Conservation (phyloP, 1,284 basidiomycete genomes). For the Meripilus lineatus region DNA sequence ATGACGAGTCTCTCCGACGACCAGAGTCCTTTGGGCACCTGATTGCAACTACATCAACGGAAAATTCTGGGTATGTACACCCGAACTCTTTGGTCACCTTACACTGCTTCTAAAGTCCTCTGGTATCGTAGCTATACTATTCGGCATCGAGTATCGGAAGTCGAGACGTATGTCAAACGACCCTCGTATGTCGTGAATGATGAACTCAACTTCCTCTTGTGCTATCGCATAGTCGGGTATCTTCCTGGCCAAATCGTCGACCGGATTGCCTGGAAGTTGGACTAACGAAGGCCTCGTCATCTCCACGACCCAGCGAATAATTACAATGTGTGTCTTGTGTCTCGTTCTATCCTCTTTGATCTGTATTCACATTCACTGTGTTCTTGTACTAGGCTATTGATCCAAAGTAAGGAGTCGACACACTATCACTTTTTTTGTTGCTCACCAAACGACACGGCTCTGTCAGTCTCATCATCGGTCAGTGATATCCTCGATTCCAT, state of each 20-base stretch:
- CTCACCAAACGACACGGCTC: not conserved
- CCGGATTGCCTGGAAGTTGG: slow-evolving; percentile 42
- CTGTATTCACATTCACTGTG: not conserved
- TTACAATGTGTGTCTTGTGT: slow-evolving; percentile 40
- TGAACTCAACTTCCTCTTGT: too few relatives aligned
- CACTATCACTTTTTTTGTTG: not conserved
- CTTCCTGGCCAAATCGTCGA: slow-evolving; percentile 43
- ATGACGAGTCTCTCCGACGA: slow-evolving; percentile 28
- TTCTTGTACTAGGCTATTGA: slow-evolving; percentile 42
- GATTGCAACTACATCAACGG: slow-evolving; percentile 44
- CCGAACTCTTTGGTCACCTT: not conserved
- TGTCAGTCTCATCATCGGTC: not conserved
- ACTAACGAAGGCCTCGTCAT: slow-evolving; percentile 45
- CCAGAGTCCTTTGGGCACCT: slow-evolving; percentile 39
- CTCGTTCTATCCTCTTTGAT: not conserved
- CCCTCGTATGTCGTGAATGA: not conserved
- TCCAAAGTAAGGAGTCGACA: slow-evolving; percentile 37
- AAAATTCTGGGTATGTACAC: slow-evolving; percentile 35
- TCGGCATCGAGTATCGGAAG: slow-evolving; percentile 41
- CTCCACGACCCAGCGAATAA: slow-evolving; percentile 35
- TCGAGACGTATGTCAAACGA: slow-evolving; percentile 6
- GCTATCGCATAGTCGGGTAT: slow-evolving; percentile 37
- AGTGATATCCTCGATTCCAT: not conserved
- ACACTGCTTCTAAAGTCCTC: slow-evolving; percentile 23
- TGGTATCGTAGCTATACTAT: slow-evolving; percentile 35